Evolutionary conservation across 805 yeast genomes (phyloP).

Genomic region (Candida oleophila): DNA sequence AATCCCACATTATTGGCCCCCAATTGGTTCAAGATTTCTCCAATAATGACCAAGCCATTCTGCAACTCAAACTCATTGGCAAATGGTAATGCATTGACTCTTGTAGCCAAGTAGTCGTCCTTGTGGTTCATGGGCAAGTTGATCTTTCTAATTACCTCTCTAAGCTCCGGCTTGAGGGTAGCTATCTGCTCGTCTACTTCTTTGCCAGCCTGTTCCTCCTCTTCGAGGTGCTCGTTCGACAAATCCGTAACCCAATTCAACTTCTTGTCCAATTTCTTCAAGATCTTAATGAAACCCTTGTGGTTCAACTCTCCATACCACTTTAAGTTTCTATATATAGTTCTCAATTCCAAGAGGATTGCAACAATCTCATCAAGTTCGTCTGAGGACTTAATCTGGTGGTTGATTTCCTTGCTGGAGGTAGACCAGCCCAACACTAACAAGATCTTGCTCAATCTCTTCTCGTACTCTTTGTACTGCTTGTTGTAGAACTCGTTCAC

Average conservation of each 20-base stretch:
- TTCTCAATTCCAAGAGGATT: constrained; percentile 72
- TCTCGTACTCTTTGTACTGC: constrained; percentile 70
- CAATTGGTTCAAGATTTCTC: constrained; percentile 50
- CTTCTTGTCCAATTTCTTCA: constrained; percentile 89
- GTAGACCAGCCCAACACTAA: constrained; percentile 33
- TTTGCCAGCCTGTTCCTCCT: not conserved
- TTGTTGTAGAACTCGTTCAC: constrained; percentile 78
- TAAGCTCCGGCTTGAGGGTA: constrained; percentile 5
- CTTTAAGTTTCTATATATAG: constrained; percentile 75
- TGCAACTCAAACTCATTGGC: constrained; percentile 67
- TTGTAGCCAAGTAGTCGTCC: constrained; percentile 50
- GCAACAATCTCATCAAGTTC: constrained; percentile 41
- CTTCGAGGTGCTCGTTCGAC: constrained; percentile 15
- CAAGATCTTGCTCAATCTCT: constrained; percentile 55
- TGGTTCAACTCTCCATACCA: constrained; percentile 94
- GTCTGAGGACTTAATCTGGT: constrained; percentile 35
- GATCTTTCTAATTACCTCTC: constrained; percentile 6
- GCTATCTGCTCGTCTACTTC: not conserved
- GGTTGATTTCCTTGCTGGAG: constrained; percentile 19
- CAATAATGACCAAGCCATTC: constrained; percentile 51
- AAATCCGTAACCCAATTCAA: constrained; percentile 23
- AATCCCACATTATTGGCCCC: constrained; percentile 35
- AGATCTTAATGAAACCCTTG: constrained; percentile 83
- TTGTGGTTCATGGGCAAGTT: constrained; percentile 33
- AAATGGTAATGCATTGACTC: constrained; percentile 73